Percentiles rank a stretch among this genome's conserved stretches.
Conservation (phyloP, 129 eudicot genomes). For the Tagetes patula region DNA sequence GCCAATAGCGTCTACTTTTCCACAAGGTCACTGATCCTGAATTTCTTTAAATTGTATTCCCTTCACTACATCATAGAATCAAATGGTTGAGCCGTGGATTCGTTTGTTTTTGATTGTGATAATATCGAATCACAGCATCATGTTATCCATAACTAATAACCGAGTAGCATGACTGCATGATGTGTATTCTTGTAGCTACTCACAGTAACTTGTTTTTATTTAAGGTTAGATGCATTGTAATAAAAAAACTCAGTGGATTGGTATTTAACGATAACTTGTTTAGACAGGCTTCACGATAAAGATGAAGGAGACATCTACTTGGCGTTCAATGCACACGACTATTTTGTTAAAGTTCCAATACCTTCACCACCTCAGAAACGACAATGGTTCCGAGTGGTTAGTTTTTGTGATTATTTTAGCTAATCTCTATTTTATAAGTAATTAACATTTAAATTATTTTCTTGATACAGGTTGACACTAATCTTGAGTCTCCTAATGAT, state of each 20-base stretch:
- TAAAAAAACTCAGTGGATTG: neutral
- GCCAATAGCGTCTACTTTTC: neutral
- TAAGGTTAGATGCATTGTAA: neutral
- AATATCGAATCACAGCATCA: too few species aligned
- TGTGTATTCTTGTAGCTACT: constrained; percentile 7
- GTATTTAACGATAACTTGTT: constrained; percentile 4
- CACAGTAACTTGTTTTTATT: neutral
- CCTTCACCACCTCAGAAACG: constrained; percentile 68
- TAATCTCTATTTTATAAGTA: neutral
- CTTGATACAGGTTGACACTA: constrained; percentile 78
- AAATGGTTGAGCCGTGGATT: too few species aligned
- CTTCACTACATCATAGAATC: too few species aligned
- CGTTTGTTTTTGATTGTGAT: too few species aligned
- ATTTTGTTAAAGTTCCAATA: constrained; percentile 56
- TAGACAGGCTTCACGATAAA: constrained; percentile 73
- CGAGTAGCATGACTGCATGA: neutral
- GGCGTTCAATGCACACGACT: constrained; percentile 95
- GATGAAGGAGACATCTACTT: constrained; percentile 73
- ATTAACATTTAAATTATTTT: neutral
- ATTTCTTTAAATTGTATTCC: neutral
- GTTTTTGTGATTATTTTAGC: constrained; percentile 23
- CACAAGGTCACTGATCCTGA: too few species aligned
- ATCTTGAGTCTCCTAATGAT: constrained; percentile 77
- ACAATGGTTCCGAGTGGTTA: constrained; percentile 91
- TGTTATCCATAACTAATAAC: too few species aligned